phyloP scores from a whole-genome alignment of 768 basidiomycete genomes.

The Amanita subjunquillea region DNA sequence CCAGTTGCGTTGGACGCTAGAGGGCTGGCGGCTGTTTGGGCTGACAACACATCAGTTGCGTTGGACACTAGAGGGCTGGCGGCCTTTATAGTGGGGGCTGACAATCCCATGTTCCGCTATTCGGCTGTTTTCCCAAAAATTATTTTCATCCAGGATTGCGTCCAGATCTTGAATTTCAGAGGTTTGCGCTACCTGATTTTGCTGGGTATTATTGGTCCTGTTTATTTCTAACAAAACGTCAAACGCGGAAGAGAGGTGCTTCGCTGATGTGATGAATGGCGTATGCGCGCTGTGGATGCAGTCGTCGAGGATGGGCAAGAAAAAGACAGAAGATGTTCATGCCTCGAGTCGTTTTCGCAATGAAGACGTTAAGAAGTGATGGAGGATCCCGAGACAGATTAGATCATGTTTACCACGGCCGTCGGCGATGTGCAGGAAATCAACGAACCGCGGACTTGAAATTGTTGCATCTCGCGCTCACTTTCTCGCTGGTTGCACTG shows the following conservation, averaged over 20 bases:
- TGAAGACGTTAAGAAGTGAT: too few species aligned
- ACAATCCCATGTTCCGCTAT: not conserved
- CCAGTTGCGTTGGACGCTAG: not conserved
- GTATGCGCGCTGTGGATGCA: conserved; percentile 6
- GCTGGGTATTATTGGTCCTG: not conserved
- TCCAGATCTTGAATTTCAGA: not conserved
- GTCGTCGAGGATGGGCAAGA: conserved; percentile 1
- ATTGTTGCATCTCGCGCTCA: too few species aligned
- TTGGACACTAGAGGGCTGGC: not conserved
- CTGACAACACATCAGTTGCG: not conserved
- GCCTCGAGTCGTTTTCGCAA: too few species aligned
- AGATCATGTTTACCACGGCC: too few species aligned
- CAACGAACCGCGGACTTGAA: too few species aligned
- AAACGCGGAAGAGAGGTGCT: not conserved
- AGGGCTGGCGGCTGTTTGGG: not conserved
- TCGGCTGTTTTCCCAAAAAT: not conserved
- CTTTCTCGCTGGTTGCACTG: too few species aligned
- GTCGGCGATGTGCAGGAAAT: too few species aligned
- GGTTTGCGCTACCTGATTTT: not conserved
- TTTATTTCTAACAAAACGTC: not conserved
- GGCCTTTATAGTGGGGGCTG: not conserved
- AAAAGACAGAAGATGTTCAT: too few species aligned
- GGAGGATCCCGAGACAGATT: too few species aligned
- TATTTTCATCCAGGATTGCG: not conserved
- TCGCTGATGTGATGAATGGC: not conserved